phyloP scores from a whole-genome alignment of 2,329 filamentous ascomycete genomes.

The Pyrenochaeta sp. region DNA sequence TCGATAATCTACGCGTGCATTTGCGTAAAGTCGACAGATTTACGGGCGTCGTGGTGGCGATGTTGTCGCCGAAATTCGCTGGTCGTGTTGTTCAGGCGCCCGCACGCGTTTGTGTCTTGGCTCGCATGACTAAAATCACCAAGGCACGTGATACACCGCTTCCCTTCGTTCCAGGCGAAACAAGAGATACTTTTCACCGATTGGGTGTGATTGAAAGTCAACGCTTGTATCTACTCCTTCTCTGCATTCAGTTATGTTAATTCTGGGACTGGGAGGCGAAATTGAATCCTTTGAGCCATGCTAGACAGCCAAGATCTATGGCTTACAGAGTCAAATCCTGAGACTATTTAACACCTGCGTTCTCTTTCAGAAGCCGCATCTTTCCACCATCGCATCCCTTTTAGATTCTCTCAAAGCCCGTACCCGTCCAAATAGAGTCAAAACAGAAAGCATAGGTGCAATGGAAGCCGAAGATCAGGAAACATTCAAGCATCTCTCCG shows the following conservation, averaged over 20 bases:
- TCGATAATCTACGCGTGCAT: slow-evolving; percentile 32
- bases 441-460: neutral
- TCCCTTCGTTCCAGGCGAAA: neutral
- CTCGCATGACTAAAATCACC: slow-evolving; percentile 29
- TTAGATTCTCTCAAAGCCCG: neutral
- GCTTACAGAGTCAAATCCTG: too few relatives aligned
- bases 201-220: neutral
- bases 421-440: neutral
- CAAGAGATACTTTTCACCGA: slow-evolving; percentile 2
- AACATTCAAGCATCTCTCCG: slow-evolving; percentile 26
- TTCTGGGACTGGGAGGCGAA: too few relatives aligned
- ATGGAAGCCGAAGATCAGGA: slow-evolving; percentile 23
- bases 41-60: slow-evolving; percentile 31
- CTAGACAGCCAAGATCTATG: too few relatives aligned
- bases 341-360: too few relatives aligned
- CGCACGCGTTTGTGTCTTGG: slow-evolving; percentile 20
- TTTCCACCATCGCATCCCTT: neutral
- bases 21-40: slow-evolving; percentile 15
- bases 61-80: slow-evolving; percentile 14
- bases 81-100: slow-evolving; percentile 27
- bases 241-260: too few relatives aligned
- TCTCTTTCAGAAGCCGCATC: neutral
- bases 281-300: too few relatives aligned
- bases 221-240: neutral
- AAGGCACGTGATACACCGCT: slow-evolving; percentile 34